These are phyloP conservation scores for Artemisia annua DNA, from an alignment of 129 eudicot species.

Conservation along the genomic window DNA sequence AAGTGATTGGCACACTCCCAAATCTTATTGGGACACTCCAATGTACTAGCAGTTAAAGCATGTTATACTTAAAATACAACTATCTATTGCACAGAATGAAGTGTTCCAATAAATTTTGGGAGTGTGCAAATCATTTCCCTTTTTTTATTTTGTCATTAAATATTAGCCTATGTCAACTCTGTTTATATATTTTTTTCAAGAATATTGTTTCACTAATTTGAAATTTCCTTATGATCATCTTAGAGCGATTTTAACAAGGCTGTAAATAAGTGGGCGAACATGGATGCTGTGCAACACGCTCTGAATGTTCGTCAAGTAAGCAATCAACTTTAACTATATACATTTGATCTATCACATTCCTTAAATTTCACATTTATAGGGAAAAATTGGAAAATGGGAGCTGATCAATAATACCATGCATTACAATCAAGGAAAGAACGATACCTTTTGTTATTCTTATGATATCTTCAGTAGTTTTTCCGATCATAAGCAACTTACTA, in stretches of 20 bases:
- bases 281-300: not conserved
- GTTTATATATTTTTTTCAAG: too few species aligned
- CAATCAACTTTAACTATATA: not conserved
- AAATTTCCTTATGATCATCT: not conserved
- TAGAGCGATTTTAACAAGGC: not conserved
- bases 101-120: too few species aligned
- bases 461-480: constrained; percentile 9
- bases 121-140: too few species aligned
- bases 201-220: too few species aligned
- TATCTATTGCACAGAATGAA: too few species aligned
- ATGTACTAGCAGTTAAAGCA: too few species aligned
- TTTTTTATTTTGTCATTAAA: too few species aligned
- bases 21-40: too few species aligned
- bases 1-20: too few species aligned
- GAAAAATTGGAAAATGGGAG: not conserved
- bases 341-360: not conserved
- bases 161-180: too few species aligned
- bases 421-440: constrained; percentile 7
- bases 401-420: not conserved
- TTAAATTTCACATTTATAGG: not conserved
- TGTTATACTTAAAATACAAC: too few species aligned
- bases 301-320: constrained; percentile 14
- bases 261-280: not conserved
- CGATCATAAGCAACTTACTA: constrained; percentile 19
- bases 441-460: constrained; percentile 11